Evolutionary conservation across 2,329 filamentous ascomycete genomes (phyloP), one percentile per base, ranked within the genome.

Genomic region (Sporothrix euskadiensis): DNA sequence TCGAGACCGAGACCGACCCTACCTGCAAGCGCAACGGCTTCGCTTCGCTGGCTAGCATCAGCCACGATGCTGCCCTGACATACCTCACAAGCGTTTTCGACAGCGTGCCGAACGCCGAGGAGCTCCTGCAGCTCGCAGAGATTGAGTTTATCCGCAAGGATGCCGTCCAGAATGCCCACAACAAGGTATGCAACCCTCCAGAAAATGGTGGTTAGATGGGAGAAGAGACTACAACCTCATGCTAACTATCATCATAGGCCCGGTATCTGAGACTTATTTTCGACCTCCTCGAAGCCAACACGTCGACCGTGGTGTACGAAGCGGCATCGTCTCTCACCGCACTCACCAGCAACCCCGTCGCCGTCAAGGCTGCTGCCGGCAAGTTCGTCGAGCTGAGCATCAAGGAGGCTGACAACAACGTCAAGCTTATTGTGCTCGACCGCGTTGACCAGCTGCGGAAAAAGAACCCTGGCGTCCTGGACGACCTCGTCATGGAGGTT

Each of bases 1-100:
- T 99, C 74, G 93, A 95, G 78, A 89, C 90, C 72, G 96, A 99
- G 84, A 97, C 89, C 78, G 96, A 99, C 80, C 90, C 93, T 70
- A 98, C 96, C 39, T 98, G 95, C 89, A 98, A 98, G 88, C 90
- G 96, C 80, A 99, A 99, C 82, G 96, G 95, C 8, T 98, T 99
- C 81, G 94, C 94, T 52, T 94, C 96, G 12, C 87, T 99, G 63
- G 89, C 92, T 76, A 92, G 90, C 78, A 97, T 99, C 79, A 96
- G 93, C 82, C 96, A 98, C 81, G 93, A 98, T 76, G 95, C 94
- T 81, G 94, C 96, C 0, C 85, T 98, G 54, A 88, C 92, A 78
- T 98, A 97, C 81, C 85, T 99, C 61, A 94, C 92, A 82, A 89
- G 89, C 44, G 92, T 97, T 2, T 97, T 99, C 77, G 96, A 98